Base-by-base conservation (phyloP, 495 filamentous ascomycete genomes). In the Baudoinia panamericana region DNA sequence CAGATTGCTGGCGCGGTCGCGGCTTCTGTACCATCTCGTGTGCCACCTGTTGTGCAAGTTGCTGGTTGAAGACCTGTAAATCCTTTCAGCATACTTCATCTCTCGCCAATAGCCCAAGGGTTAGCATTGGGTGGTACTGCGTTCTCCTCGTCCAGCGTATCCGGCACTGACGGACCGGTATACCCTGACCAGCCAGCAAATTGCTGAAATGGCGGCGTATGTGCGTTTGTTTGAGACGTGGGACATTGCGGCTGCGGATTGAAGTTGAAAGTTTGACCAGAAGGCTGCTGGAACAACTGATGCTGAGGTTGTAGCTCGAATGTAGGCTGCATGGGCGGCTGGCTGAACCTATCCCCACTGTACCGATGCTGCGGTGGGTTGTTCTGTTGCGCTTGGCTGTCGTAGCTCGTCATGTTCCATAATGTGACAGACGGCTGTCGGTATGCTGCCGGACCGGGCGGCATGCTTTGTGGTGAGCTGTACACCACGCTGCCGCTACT, bases 161-260 rank as follows among this genome's bases (percentile, higher is more conserved):
- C 18, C 5, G 30, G 26, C 17, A 15, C 35, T 2, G 39, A 33
- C 2, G 48, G 8, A 9, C 34, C 48, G 8, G 39, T 30, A 40
- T 47, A 47, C 7, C 48, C 48, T n/a, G 15, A 19, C 48, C 48
- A 52, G 3, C 4, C 38, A 2, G 43, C 48, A 18, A 52, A 52
- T 25, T 52, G 48, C 28, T 43, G 43, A 23, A 18, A 34, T 1
- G 48, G 48, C 9, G 37, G 37, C 32, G 19, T 20, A 8, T 19
- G 39, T 22, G 19, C 11, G 25, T 32, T 29, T 3, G 36, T 24
- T n/a, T 33, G 33, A 16, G 10, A 13, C 15, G 30, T n/a, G 15
- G 11, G 25, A 39, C 15, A 10, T 7, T 10, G 32, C 15, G 33
- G 21, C 12, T 13, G 41, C 13, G 42, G 20, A 20, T 19, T 32